Percentiles rank a stretch among this genome's conserved stretches.
Evolutionary conservation across 768 basidiomycete species (phyloP).

Genomic region (Chalciporus pseudorubinellus): DNA sequence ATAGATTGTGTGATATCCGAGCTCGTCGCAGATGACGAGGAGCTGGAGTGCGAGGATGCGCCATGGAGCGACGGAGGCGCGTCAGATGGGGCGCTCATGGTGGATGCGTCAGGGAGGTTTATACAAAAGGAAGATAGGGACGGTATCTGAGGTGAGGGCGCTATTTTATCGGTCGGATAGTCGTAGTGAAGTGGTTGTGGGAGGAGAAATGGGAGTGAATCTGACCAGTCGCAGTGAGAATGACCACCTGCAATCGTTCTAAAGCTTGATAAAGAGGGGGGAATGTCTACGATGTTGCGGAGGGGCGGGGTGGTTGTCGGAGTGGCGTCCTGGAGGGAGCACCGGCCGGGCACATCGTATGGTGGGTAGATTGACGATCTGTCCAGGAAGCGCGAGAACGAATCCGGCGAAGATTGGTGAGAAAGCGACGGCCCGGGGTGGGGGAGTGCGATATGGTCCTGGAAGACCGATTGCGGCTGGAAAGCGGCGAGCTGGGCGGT

Average conservation of each 20-base stretch:
- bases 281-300: slow-evolving; percentile 19
- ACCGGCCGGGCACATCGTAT: slow-evolving; percentile 14
- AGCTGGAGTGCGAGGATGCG: slow-evolving; percentile 2
- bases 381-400: slow-evolving; percentile 29
- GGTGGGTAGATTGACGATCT: slow-evolving; percentile 26
- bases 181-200: slow-evolving; percentile 20
- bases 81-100: slow-evolving; percentile 6
- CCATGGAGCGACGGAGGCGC: background rate
- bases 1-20: too few species aligned
- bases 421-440: slow-evolving; percentile 11
- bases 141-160: background rate
- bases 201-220: slow-evolving; percentile 18
- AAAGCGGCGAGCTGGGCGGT: slow-evolving; percentile 14
- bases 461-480: slow-evolving; percentile 13
- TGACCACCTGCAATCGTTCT: slow-evolving; percentile 22
- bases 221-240: slow-evolving; percentile 25
- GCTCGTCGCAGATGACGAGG: slow-evolving; percentile 13
- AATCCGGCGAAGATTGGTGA: slow-evolving; percentile 20
- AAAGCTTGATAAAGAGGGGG: slow-evolving; percentile 20
- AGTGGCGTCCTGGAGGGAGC: slow-evolving; percentile 5
- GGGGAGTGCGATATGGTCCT: slow-evolving; percentile 12
- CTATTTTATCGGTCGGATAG: slow-evolving; percentile 15
- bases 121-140: slow-evolving; percentile 6
- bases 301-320: slow-evolving; percentile 8
- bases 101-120: slow-evolving; percentile 10